Conservation (phyloP, 2,329 filamentous ascomycete genomes). For the Rhinocladiella mackenziei region DNA sequence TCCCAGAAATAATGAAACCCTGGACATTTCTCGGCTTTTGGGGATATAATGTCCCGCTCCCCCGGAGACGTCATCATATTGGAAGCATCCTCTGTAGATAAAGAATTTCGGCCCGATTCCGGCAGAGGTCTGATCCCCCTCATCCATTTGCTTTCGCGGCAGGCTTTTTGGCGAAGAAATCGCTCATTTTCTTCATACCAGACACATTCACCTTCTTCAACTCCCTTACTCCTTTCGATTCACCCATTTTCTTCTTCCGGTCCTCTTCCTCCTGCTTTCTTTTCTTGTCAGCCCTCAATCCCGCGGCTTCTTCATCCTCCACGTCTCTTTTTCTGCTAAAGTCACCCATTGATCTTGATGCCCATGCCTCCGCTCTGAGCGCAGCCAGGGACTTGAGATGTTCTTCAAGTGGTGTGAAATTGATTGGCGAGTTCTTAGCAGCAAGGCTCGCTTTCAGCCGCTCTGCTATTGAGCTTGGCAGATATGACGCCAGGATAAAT, state of each 20-base stretch:
- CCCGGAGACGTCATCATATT: no score
- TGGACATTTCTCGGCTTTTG: no score
- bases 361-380: constrained; percentile 66
- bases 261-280: constrained; percentile 85
- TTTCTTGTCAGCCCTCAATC: constrained; percentile 70
- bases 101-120: no score
- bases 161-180: constrained; percentile 74
- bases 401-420: constrained; percentile 68
- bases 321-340: constrained; percentile 43
- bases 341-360: constrained; percentile 56
- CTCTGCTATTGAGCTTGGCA: constrained; percentile 39
- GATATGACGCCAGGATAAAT: constrained; percentile 50
- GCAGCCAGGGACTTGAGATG: constrained; percentile 65
- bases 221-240: constrained; percentile 72
- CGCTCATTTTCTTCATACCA: constrained; percentile 96
- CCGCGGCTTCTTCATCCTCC: constrained; percentile 43
- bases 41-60: no score
- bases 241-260: constrained; percentile 69
- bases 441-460: constrained; percentile 30
- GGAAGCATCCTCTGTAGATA: no score
- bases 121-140: constrained; percentile 2
- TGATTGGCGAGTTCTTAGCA: constrained; percentile 43
- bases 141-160: constrained; percentile 12
- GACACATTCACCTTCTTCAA: constrained; percentile 84
- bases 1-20: no score